phyloP scores from a whole-genome alignment of 164 flowering plant species.

The Vitis amurensis region DNA sequence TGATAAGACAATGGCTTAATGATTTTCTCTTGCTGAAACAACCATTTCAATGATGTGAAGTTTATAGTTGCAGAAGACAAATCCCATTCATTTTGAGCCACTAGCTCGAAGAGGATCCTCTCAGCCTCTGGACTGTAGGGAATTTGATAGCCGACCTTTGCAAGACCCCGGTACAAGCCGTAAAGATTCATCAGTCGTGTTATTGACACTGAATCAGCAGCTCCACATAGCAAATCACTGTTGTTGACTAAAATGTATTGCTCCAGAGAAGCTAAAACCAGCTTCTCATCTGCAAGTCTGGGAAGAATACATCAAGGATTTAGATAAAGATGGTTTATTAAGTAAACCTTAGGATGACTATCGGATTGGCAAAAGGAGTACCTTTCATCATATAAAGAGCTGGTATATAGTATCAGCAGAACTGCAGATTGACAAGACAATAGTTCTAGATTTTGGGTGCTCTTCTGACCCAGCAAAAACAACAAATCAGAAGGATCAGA shows the following conservation, averaged over 20 bases:
- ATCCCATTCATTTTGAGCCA: constrained; percentile 68
- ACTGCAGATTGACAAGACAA: constrained; percentile 73
- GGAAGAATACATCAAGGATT: constrained; percentile 6
- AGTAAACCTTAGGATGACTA: not conserved
- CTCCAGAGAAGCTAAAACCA: constrained; percentile 80
- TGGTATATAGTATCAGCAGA: constrained; percentile 55
- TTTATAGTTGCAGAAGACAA: constrained; percentile 54
- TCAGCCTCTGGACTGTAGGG: constrained; percentile 84
- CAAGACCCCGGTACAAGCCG: constrained; percentile 60
- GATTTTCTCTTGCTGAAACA: constrained; percentile 84
- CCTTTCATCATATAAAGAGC: constrained; percentile 81
- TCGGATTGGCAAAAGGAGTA: constrained; percentile 23
- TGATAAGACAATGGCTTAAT: constrained; percentile 51
- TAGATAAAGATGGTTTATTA: not conserved
- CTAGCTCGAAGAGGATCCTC: constrained; percentile 58
- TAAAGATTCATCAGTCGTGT: constrained; percentile 61
- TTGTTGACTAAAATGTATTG: constrained; percentile 76
- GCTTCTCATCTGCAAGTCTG: constrained; percentile 88
- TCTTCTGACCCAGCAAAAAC: constrained; percentile 80
- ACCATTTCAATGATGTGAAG: constrained; percentile 65
- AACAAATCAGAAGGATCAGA: constrained; percentile 84
- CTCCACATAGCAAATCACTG: constrained; percentile 28
- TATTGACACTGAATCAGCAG: constrained; percentile 28
- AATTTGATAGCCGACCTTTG: constrained; percentile 48
- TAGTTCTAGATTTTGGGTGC: constrained; percentile 44